Conservation (phyloP, 495 filamentous ascomycete genomes). For the Glarea lozoyensis region DNA sequence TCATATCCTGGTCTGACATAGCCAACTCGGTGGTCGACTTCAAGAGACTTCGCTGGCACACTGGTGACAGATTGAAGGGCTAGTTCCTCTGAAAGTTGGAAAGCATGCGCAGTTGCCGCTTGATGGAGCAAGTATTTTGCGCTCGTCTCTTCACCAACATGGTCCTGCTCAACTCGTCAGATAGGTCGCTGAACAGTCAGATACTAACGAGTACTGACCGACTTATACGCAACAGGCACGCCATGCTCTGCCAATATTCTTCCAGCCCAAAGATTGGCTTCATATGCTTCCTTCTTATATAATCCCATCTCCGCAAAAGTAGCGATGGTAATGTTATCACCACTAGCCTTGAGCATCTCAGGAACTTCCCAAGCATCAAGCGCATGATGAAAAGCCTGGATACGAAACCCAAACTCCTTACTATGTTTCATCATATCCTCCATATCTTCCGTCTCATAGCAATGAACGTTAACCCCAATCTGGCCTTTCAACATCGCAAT, state of each 20-base stretch:
- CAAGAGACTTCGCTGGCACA: slow-evolving; percentile 49
- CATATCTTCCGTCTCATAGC: slow-evolving; percentile 56
- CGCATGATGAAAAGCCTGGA: slow-evolving; percentile 57
- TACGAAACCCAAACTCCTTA: slow-evolving; percentile 54
- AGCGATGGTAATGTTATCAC: slow-evolving; percentile 39
- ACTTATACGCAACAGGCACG: slow-evolving; percentile 41
- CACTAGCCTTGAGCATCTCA: slow-evolving; percentile 39
- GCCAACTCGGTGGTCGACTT: slow-evolving; percentile 49
- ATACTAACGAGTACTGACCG: slow-evolving; percentile 7
- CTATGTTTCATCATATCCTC: slow-evolving; percentile 53
- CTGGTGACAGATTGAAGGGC: slow-evolving; percentile 53
- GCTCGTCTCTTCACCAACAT: slow-evolving; percentile 26
- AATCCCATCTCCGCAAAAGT: slow-evolving; percentile 54
- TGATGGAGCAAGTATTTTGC: slow-evolving; percentile 42
- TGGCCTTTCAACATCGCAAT: slow-evolving; percentile 51
- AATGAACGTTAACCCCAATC: slow-evolving; percentile 55
- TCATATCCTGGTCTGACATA: slow-evolving; percentile 55
- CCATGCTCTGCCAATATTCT: slow-evolving; percentile 52
- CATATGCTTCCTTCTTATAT: slow-evolving; percentile 55
- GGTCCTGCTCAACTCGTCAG: slow-evolving; percentile 23
- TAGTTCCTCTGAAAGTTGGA: slow-evolving; percentile 50
- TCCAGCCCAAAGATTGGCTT: slow-evolving; percentile 48
- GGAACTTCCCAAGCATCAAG: slow-evolving; percentile 52
- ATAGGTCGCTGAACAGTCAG: not conserved
- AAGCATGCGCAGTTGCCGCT: slow-evolving; percentile 51